Evolutionary conservation across 805 yeast genomes (phyloP).

Genomic region (Candida sanyiensis): DNA sequence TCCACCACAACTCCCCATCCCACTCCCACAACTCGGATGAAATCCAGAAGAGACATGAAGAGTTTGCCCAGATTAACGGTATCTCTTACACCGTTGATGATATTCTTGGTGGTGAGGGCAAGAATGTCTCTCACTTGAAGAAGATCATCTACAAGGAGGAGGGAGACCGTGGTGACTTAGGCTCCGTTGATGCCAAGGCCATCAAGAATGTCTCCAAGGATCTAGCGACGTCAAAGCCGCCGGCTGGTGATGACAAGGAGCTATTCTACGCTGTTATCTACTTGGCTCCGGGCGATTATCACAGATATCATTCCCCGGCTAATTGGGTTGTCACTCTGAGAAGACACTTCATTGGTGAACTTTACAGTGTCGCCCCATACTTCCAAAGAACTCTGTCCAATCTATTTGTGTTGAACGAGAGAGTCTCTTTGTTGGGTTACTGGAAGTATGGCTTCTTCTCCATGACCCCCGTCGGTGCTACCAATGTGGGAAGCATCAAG

Average conservation of each 20-base stretch:
- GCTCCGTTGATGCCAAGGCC: constrained; percentile 14
- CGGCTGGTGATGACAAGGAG: constrained; percentile 38
- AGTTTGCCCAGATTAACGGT: constrained; percentile 75
- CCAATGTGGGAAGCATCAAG: constrained; percentile 93
- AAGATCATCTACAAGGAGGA: constrained; percentile 49
- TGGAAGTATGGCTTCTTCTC: constrained; percentile 97
- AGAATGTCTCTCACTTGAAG: constrained; percentile 38
- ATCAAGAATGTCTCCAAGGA: constrained; percentile 37
- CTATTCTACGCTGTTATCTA: constrained; percentile 88
- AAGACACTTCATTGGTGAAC: constrained; percentile 93
- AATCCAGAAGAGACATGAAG: constrained; percentile 50
- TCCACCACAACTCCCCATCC: constrained; percentile 30
- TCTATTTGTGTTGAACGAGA: constrained; percentile 84
- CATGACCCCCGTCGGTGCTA: constrained; percentile 99
- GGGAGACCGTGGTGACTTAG: constrained; percentile 56
- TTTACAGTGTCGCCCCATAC: constrained; percentile 93
- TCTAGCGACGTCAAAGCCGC: constrained; percentile 16
- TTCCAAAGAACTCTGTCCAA: constrained; percentile 85
- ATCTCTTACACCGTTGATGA: constrained; percentile 67
- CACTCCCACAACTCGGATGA: constrained; percentile 29
- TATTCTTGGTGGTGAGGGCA: constrained; percentile 50
- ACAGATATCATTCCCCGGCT: constrained; percentile 92
- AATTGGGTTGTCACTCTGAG: constrained; percentile 93
- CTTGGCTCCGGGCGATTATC: constrained; percentile 97
- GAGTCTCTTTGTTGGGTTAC: constrained; percentile 90